Percentiles rank a stretch among this genome's conserved stretches.
Evolutionary conservation across 1,284 basidiomycete species (phyloP).

Genomic region (Sutorius eximius): DNA sequence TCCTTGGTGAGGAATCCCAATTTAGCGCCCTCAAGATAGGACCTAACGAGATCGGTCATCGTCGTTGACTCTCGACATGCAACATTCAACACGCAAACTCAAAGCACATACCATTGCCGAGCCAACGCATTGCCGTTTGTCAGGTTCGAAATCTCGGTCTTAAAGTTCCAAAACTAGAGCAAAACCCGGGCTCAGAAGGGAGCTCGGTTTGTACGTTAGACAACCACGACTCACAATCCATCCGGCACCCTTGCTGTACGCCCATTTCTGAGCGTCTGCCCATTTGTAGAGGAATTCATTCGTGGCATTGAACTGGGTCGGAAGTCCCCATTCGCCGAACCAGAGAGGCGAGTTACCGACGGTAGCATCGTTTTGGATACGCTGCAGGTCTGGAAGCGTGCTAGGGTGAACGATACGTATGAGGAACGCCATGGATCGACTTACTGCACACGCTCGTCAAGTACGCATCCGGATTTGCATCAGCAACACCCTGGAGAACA

Average conservation of each 20-base stretch:
- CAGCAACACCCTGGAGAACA: conserved; percentile 60
- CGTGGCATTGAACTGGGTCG: conserved; percentile 65
- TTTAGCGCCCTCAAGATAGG: conserved; percentile 64
- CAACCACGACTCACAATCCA: conserved; percentile 60
- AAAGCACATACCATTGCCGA: conserved; percentile 53
- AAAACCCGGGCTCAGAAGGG: neutral
- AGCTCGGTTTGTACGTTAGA: neutral
- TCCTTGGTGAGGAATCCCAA: conserved; percentile 63
- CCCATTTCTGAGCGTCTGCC: conserved; percentile 79
- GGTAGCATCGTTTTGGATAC: conserved; percentile 37
- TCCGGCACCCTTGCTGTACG: conserved; percentile 60
- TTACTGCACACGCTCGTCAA: conserved; percentile 67
- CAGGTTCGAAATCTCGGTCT: conserved; percentile 55
- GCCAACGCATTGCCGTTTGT: conserved; percentile 49
- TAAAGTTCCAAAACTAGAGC: conserved; percentile 75
- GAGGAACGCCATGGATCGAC: conserved; percentile 19
- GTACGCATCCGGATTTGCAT: conserved; percentile 63
- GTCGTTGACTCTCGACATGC: neutral
- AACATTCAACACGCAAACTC: neutral
- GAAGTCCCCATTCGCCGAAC: conserved; percentile 67
- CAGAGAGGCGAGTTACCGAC: conserved; percentile 42
- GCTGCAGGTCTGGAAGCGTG: conserved; percentile 22
- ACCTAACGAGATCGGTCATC: conserved; percentile 44
- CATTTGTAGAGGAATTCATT: conserved; percentile 63
- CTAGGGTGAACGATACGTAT: neutral